Base-by-base conservation (phyloP, 2,329 filamentous ascomycete genomes). In the Cladophialophora bantiana region DNA sequence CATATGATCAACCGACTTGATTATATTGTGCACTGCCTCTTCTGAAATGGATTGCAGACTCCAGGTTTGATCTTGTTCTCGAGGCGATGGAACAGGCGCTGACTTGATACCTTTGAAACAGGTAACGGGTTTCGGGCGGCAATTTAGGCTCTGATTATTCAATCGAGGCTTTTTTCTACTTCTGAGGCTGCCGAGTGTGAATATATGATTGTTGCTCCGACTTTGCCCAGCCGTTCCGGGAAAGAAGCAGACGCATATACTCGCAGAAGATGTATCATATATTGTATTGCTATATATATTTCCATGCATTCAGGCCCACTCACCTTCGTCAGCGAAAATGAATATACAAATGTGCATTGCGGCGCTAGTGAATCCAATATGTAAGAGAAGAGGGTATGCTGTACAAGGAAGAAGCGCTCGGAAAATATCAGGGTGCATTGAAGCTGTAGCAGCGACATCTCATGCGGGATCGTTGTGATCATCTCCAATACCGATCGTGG, bases 1-100 rank as follows among this genome's bases (percentile, higher is more conserved):
- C 64, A 67, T 67, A 63, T 63, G 64, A 67, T 57, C 34, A 59
- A n/a, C 20, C 15, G 35, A 38, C n/a, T 63, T 63, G 64, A 63
- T 67, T 67, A 54, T 63, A 59, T 59, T 59, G 64, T 63, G 64
- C 64, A 65, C 40, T 26, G 45, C 18, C 50, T 56, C 45, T 56
- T 45, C 60, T 63, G 50, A 56, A 53, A 26, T 4, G 18, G 45
- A 50, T 50, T 9, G 20, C 4, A 26, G 10, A 50, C 12, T 31
- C 10, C 3, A 7, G 1, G 12, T 50, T 31, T 4, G 15, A 40
- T 40, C 40, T 13, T 50, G 10, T 12, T 26, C 45, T 26, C 15
- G 18, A 9, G 45, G 9, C 5, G 20, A 50, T 13, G 12, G 10
- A 7, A 18, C 45, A 31, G 18, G 9, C 18, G 2, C 45, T 31